phyloP scores from a whole-genome alignment of 108 stramenopile species.

The Epipyxis sp. region DNA sequence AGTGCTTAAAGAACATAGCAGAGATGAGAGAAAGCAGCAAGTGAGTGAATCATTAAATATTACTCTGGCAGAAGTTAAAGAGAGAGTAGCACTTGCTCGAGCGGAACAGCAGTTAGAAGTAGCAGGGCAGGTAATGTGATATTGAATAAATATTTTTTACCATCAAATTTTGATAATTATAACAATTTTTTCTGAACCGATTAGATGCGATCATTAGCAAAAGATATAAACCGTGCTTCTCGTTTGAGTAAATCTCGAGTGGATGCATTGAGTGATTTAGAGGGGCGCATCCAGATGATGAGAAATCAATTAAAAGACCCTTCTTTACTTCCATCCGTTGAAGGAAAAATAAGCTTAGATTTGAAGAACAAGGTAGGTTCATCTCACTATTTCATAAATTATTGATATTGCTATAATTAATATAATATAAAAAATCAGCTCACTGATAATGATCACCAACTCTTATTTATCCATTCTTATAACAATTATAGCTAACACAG shows the following conservation, averaged over 20 bases:
- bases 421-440: too few species aligned
- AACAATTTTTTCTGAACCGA: too few species aligned
- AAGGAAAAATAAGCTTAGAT: too few species aligned
- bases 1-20: not conserved
- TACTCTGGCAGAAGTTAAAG: not conserved
- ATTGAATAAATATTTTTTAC: too few species aligned
- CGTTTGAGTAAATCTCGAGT: not conserved
- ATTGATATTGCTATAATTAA: too few species aligned
- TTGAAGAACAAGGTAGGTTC: too few species aligned
- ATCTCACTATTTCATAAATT: too few species aligned
- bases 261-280: slow-evolving; percentile 25
- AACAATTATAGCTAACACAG: too few species aligned
- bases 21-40: not conserved
- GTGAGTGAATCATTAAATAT: not conserved
- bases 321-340: not conserved
- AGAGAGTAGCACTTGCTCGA: not conserved
- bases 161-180: too few species aligned
- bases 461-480: too few species aligned
- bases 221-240: slow-evolving; percentile 24
- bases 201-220: not conserved
- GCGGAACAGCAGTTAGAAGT: slow-evolving; percentile 15
- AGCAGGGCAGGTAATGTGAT: not conserved
- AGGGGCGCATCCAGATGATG: slow-evolving; percentile 21
- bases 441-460: too few species aligned
- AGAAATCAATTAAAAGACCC: not conserved